Base-by-base conservation (phyloP, 75 land plant genomes). In the Azolla pinnata region DNA sequence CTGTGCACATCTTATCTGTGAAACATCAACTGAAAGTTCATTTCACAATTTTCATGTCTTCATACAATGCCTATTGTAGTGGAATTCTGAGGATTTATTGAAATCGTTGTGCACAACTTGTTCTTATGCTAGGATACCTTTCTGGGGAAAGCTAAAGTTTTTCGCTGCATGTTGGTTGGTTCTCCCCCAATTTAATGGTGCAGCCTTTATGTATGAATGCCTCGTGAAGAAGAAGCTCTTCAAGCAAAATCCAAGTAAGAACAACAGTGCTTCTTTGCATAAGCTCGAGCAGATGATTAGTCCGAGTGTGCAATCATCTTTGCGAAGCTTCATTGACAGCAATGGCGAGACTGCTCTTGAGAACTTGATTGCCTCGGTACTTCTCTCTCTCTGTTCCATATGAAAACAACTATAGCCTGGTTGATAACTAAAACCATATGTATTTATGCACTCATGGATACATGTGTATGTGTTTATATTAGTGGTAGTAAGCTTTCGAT, bases 161-260 rank as follows among this genome's bases (percentile, higher is more conserved):
- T 29, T 69, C 27, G 44, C 70, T 4, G 50, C 64, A 31, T 81
- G 73, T 0, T 85, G 89, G 89, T 55, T 85, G 55, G 85, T 79
- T 24, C 68, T 85, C 28, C 88, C 88, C 0, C 79, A 85, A 56
- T 85, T 85, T 69, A 68, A 64, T 49, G 89, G 89, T 0, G 85
- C 82, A 9, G 67, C 85, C n/a, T 79, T 82, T 64, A 42, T 85
- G 0, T 85, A 85, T 59, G 68, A 73, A 21, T 68, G 61, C 28
- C 76, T 72, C 30, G 89, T 82, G 18, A 70, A 80, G 51, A 81
- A 83, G 31, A 20, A 67, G 12, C 69, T 73, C 49, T 35, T 75
- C 38, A 76, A 75, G 34, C 75, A 68, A 8, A 66, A 67, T 17
- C 59, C 75, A 10, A 73, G 77, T 62, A 73, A 72, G 26, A 72